Base-by-base conservation (phyloP, 306 rosid species). In the Begonia loranthoides region DNA sequence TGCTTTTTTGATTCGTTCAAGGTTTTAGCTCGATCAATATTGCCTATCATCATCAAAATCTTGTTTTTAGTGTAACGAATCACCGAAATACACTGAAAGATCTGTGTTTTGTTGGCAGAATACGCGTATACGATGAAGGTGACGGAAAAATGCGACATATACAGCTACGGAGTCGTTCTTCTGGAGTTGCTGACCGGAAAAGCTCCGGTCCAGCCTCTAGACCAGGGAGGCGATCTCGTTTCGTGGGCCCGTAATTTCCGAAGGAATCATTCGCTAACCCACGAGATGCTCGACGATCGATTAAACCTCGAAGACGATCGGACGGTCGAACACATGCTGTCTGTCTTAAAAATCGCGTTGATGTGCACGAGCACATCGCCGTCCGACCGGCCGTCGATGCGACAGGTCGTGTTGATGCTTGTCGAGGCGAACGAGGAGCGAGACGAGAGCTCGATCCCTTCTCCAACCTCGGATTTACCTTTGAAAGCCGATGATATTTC, bases 51-150 rank as follows among this genome's bases (percentile, higher is more conserved):
- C 0, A 7, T 28, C 36, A 28, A 28, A 5, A 5, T 28, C 36
- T 19, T 19, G 22, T 19, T 19, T 19, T 19, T 19, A 19, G 22
- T 19, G 22, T 19, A n/a, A n/a, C n/a, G n/a, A n/a, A n/a, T n/a
- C n/a, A n/a, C n/a, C n/a, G 14, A 15, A 57, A 47, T 53, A 14
- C 24, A 33, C 51, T 11, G 24, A 33, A 15, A 59, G 1, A 11
- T 13, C 53, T 41, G 17, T 19, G n/a, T 49, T 3, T 9, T n/a
- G 55, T 17, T 59, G 56, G 66, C 82, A 87, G 96, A 87, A 57
- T 87, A 87, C 70, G 94, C 94, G 60, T 80, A 78, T 57, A 87
- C 94, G 19, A 78, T 83, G 96, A 87, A 78, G 59, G 92, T 83
- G 12, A 78, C 90, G 22, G 96, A 87, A 63, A 87, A 87, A 66